Base-by-base conservation (phyloP, 208 protist species). In the Leishmania major region DNA sequence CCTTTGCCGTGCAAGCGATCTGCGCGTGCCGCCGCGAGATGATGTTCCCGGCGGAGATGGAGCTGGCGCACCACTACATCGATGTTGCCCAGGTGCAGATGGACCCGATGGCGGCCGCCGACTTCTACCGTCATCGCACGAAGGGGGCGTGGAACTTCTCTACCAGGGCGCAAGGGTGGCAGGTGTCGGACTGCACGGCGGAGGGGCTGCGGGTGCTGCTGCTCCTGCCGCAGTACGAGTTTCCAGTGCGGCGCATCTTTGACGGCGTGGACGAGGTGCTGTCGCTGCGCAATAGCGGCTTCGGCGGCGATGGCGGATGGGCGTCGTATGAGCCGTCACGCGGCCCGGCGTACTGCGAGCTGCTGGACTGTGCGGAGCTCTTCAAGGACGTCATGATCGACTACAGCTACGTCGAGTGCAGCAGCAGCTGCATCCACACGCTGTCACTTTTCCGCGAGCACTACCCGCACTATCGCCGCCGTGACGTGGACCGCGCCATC, bases 351-450 rank as follows among this genome's bases (percentile, higher is more conserved):
- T 98, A 96, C 87, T 90, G 96, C 60, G 99, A 99, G 87, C 88
- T 93, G 51, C 87, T 99, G 37, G 98, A 99, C 89, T 98, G 98
- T 74, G 90, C 98, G 22, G 98, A 99, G 86, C 89, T 99, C 22
- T 99, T 99, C 90, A 98, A 97, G 80, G 97, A 99, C 75, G 99
- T 99, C 81, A 99, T 99, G 98, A 93, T 99, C 35, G 98, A 99
- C 79, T 99, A 99, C 91, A 91, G 80, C 28, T 99, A 99, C 86
- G 93, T 96, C 7, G 99, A 99, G 89, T 99, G 98, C 88, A 98
- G 94, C 64, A 97, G 94, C 66, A 98, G 98, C 60, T 99, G 96
- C 82, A 91, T 99, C 31, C 95, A 99, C 89, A 95, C 97, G 0
- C 88, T 99, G n/a, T 82, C 78, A 3, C 83, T 93, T 11, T 99